These are phyloP conservation scores for Aureobasidium zeae DNA, from an alignment of 2,329 filamentous ascomycete genomes.

Conservation along the genomic window DNA sequence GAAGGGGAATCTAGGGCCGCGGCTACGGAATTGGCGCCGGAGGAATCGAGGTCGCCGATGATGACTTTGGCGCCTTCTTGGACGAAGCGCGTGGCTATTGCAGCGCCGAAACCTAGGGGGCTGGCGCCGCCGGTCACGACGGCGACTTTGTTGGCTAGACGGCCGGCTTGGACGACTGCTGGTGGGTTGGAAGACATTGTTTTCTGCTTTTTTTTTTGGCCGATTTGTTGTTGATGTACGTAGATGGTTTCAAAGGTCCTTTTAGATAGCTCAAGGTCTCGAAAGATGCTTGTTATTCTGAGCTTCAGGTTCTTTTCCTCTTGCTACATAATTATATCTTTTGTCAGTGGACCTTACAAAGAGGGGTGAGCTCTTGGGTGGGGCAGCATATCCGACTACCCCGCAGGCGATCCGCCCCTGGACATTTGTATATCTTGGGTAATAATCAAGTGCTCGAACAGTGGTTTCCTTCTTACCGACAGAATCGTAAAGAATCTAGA, in stretches of 20 bases:
- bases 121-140: conserved; percentile 49
- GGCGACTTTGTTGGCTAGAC: conserved; percentile 45
- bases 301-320: too few relatives aligned
- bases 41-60: conserved; percentile 51
- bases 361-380: neutral
- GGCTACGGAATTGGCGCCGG: conserved; percentile 45
- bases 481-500: too few relatives aligned
- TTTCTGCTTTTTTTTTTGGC: neutral
- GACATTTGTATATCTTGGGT: too few relatives aligned
- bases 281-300: too few relatives aligned
- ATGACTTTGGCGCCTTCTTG: conserved; percentile 53
- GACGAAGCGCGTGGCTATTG: conserved; percentile 50
- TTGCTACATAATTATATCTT: too few relatives aligned
- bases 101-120: conserved; percentile 52
- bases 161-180: conserved; percentile 13
- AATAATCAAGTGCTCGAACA: too few relatives aligned
- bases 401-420: too few relatives aligned
- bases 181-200: conserved; percentile 11
- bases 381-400: neutral
- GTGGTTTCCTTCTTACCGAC: neutral
- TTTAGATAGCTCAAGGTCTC: too few relatives aligned
- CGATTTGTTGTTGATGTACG: neutral
- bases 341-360: neutral
- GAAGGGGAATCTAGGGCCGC: conserved; percentile 30
- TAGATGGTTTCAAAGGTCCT: too few relatives aligned